Evolutionary conservation across 2,329 filamentous ascomycete genomes (phyloP).

Genomic region (Paraphoma sp.): DNA sequence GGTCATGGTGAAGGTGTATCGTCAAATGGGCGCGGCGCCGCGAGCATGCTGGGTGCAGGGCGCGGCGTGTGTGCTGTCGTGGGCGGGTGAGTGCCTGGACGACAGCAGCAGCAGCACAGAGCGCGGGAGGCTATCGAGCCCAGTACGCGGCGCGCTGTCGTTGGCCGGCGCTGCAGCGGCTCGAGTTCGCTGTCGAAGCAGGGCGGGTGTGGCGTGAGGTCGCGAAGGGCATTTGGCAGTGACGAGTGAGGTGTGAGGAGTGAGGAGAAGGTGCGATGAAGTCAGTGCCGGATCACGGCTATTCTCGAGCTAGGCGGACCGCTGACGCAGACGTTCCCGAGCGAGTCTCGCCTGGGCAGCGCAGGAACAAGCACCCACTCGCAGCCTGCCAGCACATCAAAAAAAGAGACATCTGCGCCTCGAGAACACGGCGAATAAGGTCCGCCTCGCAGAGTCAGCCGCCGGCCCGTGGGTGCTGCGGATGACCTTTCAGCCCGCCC

Average conservation of each 20-base stretch:
- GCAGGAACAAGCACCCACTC: slow-evolving; percentile 18
- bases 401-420: slow-evolving; percentile 1
- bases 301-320: slow-evolving; percentile 1
- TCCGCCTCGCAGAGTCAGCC: slow-evolving; percentile 12
- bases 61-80: slow-evolving; percentile 10
- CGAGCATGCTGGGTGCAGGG: slow-evolving; percentile 40
- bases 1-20: slow-evolving; percentile 37
- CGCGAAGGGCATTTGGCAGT: slow-evolving; percentile 30
- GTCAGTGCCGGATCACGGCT: not conserved
- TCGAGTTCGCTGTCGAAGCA: slow-evolving; percentile 28
- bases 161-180: slow-evolving; percentile 35
- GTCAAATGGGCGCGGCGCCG: slow-evolving; percentile 27
- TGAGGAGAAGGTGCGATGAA: slow-evolving; percentile 8
- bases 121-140: slow-evolving; percentile 29
- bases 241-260: slow-evolving; percentile 6
- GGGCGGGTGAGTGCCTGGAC: slow-evolving; percentile 18
- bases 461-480: slow-evolving; percentile 1
- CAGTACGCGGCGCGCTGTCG: slow-evolving; percentile 39
- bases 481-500: slow-evolving; percentile 5
- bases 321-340: slow-evolving; percentile 8
- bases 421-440: slow-evolving; percentile 11
- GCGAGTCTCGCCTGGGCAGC: slow-evolving; percentile 1
- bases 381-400: slow-evolving; percentile 27
- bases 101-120: slow-evolving; percentile 9
- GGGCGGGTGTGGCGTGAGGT: slow-evolving; percentile 27